Base-by-base conservation (phyloP, 2,329 filamentous ascomycete genomes). In the Alternaria gaisen region DNA sequence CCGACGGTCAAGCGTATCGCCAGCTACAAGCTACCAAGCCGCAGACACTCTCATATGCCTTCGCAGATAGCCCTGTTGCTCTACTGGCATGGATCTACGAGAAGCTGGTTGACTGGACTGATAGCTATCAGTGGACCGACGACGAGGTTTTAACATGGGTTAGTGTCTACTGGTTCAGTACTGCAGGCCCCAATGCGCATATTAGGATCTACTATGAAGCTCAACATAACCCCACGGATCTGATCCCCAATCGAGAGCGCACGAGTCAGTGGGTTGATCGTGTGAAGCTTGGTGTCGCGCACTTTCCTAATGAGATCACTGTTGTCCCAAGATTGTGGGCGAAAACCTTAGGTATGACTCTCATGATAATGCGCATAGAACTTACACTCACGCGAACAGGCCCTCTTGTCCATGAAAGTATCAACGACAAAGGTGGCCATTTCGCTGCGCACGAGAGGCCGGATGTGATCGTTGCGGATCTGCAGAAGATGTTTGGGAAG, bases 21-120 rank as follows among this genome's bases (percentile, higher is more conserved):
- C 61, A 82, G 1, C 78, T 85, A 60, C 90, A 92, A 68, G 79
- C 80, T 12, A 93, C 91, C 0, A 89, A 90, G 58, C 91, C 92
- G 0, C 87, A 92, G 53, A 94, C 91, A 0, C 72, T 94, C 0
- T 89, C 88, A 0, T 92, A 91, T 70, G 87, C 83, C 0, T 81
- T 94, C 3, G 83, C 86, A 0, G 91, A 93, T 72, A 89, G 85
- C 7, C 92, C 91, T 0, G 85, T 91, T 0, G 90, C 85, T 0
- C 79, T 93, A 3, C 81, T 94, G 1, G 87, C 90, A 0, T 95
- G 92, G 92, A 88, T 94, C 34, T 91, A 91, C 66, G 92, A 94
- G 78, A 94, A 94, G 74, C 79, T 94, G 38, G 87, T 90, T 66
- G 88, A 91, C 68, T 94, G 91, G 91, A 88, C 88, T 0, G 91